phyloP scores from a whole-genome alignment of 1,284 basidiomycete species.

The Ustanciosporium gigantosporum region DNA sequence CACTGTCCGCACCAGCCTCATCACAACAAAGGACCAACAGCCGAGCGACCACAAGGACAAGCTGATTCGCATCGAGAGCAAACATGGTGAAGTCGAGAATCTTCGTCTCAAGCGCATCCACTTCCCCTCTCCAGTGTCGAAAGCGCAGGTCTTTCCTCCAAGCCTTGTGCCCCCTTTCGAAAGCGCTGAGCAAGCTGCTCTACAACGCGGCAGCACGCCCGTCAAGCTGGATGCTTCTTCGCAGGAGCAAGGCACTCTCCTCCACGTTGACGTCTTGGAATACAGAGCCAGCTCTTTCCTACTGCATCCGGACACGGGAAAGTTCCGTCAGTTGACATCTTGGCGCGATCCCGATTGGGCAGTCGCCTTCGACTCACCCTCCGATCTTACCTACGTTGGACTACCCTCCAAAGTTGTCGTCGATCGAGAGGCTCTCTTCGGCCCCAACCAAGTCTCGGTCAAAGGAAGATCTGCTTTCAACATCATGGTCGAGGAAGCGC shows the following conservation, averaged over 20 bases:
- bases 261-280: constrained; percentile 22
- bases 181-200: constrained; percentile 10
- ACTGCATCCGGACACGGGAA: constrained; percentile 23
- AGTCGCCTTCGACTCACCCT: background rate
- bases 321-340: constrained; percentile 19
- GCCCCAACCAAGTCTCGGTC: constrained; percentile 31
- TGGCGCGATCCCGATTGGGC: constrained; percentile 26
- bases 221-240: background rate
- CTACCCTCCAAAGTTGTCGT: constrained; percentile 1
- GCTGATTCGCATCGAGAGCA: constrained; percentile 33
- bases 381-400: constrained; percentile 8
- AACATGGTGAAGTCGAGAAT: constrained; percentile 32
- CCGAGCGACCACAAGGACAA: constrained; percentile 2
- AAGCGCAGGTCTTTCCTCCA: constrained; percentile 12
- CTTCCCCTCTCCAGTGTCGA: constrained; percentile 9
- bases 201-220: too few relatives aligned
- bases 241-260: background rate
- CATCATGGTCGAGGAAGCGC: constrained; percentile 35
- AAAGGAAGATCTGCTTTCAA: constrained; percentile 18
- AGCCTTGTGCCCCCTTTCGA: constrained; percentile 8
- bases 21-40: background rate
- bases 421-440: constrained; percentile 29
- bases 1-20: constrained; percentile 4
- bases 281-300: constrained; percentile 33
- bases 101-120: constrained; percentile 22